Conservation (phyloP, 208 protist genomes). For the Endotrypanum monterogeii region DNA sequence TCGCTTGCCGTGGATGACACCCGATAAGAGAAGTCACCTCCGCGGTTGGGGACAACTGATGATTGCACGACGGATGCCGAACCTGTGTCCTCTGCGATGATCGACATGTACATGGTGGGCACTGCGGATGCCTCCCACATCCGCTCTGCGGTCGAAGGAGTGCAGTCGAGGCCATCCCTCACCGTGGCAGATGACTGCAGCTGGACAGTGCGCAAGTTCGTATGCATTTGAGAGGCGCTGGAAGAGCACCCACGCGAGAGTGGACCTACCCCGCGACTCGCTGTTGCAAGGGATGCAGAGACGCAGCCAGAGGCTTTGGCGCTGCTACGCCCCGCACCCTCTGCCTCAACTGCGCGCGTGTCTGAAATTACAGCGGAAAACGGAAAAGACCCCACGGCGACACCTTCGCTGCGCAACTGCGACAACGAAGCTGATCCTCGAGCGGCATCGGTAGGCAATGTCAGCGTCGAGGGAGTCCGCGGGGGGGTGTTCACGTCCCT, state of each 20-base stretch:
- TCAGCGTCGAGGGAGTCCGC: neutral
- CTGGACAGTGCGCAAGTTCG: constrained; percentile 13
- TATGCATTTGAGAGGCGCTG: constrained; percentile 18
- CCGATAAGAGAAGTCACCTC: neutral
- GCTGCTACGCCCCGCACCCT: neutral
- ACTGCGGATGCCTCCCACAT: neutral
- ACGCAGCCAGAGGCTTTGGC: neutral
- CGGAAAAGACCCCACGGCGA: neutral
- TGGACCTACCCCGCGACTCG: constrained; percentile 14
- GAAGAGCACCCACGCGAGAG: constrained; percentile 19
- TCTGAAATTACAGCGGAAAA: constrained; percentile 3
- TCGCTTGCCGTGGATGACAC: neutral
- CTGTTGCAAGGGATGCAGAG: constrained; percentile 5
- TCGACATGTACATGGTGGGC: neutral
- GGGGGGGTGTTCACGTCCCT: neutral
- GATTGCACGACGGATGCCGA: neutral
- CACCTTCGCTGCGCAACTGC: neutral
- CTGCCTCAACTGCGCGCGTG: neutral
- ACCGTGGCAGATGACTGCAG: constrained; percentile 20
- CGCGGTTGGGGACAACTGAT: neutral
- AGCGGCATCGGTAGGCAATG: neutral
- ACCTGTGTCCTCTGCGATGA: neutral
- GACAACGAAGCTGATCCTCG: neutral
- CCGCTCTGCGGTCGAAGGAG: neutral
- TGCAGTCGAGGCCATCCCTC: constrained; percentile 16